These are phyloP conservation scores for Phaeotremella skinneri DNA, from an alignment of 768 basidiomycete genomes.

Conservation along the genomic window DNA sequence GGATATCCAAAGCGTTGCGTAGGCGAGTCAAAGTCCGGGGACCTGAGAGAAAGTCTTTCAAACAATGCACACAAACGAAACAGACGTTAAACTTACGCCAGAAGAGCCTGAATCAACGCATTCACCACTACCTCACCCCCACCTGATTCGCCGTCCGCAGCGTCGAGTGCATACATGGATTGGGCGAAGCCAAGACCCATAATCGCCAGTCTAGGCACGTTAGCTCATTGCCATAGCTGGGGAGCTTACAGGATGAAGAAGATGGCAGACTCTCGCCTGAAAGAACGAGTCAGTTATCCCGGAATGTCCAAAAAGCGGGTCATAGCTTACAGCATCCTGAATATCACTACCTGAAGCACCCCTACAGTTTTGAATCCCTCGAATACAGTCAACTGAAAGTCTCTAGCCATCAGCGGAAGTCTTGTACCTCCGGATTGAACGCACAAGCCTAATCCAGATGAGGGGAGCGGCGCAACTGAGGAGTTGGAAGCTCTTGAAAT, in stretches of 20 bases:
- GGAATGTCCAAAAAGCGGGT: not conserved
- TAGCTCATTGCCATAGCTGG: conserved; percentile 1
- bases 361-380: conserved; percentile 59
- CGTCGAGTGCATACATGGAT: conserved; percentile 83
- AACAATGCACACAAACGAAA: not conserved
- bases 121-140: conserved; percentile 61
- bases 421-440: conserved; percentile 2
- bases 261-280: conserved; percentile 73
- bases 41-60: conserved; percentile 21
- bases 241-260: conserved; percentile 71
- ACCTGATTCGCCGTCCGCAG: conserved; percentile 75
- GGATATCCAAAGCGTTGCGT: conserved; percentile 50
- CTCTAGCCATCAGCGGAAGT: not conserved
- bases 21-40: conserved; percentile 51
- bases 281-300: conserved; percentile 12
- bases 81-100: conserved; percentile 60
- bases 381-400: conserved; percentile 45
- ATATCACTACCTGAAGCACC: conserved; percentile 89
- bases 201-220: conserved; percentile 59
- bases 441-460: conserved; percentile 62
- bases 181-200: conserved; percentile 81
- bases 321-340: conserved; percentile 67
- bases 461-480: conserved; percentile 83
- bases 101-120: conserved; percentile 70
- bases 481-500: conserved; percentile 76